A percentile compares a stretch with the other conserved stretches of the same genome.
Conservation (phyloP, 1,284 basidiomycete species). For the Heterobasidion irregulare region DNA sequence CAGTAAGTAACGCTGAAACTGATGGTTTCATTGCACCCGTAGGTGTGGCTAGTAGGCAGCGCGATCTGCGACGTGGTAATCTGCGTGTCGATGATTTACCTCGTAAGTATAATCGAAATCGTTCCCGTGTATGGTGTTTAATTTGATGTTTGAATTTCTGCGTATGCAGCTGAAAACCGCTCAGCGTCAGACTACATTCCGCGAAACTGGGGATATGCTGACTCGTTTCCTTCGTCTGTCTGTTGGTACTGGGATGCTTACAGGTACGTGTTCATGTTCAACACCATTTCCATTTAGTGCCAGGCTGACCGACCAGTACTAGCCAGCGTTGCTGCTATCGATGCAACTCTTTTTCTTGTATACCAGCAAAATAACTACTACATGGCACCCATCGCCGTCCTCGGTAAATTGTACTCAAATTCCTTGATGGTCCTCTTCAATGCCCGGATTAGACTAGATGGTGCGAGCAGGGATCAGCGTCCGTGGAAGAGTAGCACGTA, state of each 20-base stretch:
- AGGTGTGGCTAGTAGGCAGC: slow-evolving; percentile 10
- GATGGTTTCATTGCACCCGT: not conserved
- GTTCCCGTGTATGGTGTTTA: not conserved
- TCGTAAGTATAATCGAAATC: slow-evolving; percentile 3
- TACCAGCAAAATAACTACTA: slow-evolving; percentile 9
- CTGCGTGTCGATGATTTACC: slow-evolving; percentile 7
- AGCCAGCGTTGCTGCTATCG: slow-evolving; percentile 8
- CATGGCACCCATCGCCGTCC: slow-evolving; percentile 1
- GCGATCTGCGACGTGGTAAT: slow-evolving; percentile 9
- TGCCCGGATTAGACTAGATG: not conserved
- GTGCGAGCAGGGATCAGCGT: not conserved
- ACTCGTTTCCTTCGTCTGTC: not conserved
- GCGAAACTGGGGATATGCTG: not conserved
- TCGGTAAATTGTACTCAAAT: slow-evolving; percentile 2
- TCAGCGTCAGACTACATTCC: not conserved
- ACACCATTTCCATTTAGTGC: not conserved
- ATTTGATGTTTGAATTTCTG: not conserved
- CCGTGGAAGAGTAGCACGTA: not conserved
- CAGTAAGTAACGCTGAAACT: not conserved
- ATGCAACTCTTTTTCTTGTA: slow-evolving; percentile 5
- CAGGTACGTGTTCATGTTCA: not conserved
- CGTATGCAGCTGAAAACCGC: not conserved
- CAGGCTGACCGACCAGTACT: too few relatives aligned
- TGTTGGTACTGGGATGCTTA: slow-evolving; percentile 7
- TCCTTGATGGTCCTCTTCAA: not conserved